Evolutionary conservation across 2,329 filamentous ascomycete species (phyloP).

Genomic region (Coniochaeta sp.): DNA sequence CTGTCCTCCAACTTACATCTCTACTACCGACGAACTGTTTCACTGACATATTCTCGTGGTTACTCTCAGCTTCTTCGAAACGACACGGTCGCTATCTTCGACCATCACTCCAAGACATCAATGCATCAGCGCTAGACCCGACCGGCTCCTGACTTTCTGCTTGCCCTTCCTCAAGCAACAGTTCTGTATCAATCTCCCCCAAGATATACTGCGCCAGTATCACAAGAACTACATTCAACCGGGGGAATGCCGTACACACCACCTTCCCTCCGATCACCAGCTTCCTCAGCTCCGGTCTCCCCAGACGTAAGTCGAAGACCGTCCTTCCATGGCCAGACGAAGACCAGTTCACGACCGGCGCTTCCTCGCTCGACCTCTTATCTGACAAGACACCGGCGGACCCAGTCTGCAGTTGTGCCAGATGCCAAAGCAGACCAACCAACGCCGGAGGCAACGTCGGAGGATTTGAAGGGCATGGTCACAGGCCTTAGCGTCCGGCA

Average conservation of each 20-base stretch:
- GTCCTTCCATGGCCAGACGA: constrained; percentile 37
- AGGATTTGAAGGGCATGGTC: constrained; percentile 39
- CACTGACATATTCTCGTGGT: background rate
- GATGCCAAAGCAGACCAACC: constrained; percentile 26
- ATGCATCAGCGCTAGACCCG: constrained; percentile 1
- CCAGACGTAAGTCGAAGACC: constrained; percentile 52
- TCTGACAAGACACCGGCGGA: constrained; percentile 55
- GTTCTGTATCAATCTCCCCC: background rate
- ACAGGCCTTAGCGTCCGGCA: constrained; percentile 62
- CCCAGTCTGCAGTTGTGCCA: constrained; percentile 35
- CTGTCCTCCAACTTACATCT: background rate
- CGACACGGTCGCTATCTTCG: background rate
- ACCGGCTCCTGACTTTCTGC: background rate
- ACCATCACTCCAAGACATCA: background rate
- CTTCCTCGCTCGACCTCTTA: constrained; percentile 62
- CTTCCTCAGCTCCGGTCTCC: constrained; percentile 50
- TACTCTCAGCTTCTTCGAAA: background rate
- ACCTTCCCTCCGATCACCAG: constrained; percentile 59
- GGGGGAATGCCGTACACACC: constrained; percentile 82
- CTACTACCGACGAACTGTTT: background rate
- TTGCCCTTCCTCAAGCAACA: background rate
- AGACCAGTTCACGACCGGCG: constrained; percentile 37
- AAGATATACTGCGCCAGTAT: background rate
- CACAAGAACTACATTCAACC: background rate
- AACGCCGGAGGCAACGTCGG: constrained; percentile 42